Evolutionary conservation across 192 early-diverging fungal species (phyloP).

Genomic region (Rhizophagus sp.): DNA sequence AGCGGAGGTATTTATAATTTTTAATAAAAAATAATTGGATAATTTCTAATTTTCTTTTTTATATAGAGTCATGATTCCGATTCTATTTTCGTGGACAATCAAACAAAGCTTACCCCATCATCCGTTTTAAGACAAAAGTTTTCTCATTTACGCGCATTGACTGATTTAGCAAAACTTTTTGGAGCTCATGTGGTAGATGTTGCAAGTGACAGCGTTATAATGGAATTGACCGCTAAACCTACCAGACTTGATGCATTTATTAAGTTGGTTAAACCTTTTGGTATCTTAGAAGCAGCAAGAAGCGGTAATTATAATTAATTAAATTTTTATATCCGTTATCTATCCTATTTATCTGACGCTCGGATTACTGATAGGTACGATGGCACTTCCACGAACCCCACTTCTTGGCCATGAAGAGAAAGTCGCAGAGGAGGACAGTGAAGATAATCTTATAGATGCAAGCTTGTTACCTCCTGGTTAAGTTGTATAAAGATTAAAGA

Average conservation of each 20-base stretch:
- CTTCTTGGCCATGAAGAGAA: slow-evolving; percentile 74
- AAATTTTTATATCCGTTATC: background rate
- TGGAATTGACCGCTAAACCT: slow-evolving; percentile 89
- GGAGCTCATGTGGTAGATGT: slow-evolving; percentile 88
- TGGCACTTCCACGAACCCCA: slow-evolving; percentile 95
- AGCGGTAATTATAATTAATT: slow-evolving; percentile 56
- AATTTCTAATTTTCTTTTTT: background rate
- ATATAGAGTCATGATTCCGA: slow-evolving; percentile 15
- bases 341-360: background rate
- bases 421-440: slow-evolving; percentile 59
- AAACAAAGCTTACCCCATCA: slow-evolving; percentile 42
- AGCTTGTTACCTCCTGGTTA: slow-evolving; percentile 93
- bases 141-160: slow-evolving; percentile 74
- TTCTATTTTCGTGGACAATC: slow-evolving; percentile 17
- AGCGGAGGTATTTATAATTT: background rate
- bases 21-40: background rate
- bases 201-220: slow-evolving; percentile 74
- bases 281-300: slow-evolving; percentile 91
- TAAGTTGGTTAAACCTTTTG: slow-evolving; percentile 91
- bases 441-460: slow-evolving; percentile 74
- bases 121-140: slow-evolving; percentile 53
- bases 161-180: slow-evolving; percentile 83
- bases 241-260: slow-evolving; percentile 88
- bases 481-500: background rate
- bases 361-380: slow-evolving; percentile 59